Percentiles rank a stretch among this genome's conserved stretches.
Evolutionary conservation across 2,329 filamentous ascomycete genomes (phyloP).

Genomic region (Nigrospora sphaerica): DNA sequence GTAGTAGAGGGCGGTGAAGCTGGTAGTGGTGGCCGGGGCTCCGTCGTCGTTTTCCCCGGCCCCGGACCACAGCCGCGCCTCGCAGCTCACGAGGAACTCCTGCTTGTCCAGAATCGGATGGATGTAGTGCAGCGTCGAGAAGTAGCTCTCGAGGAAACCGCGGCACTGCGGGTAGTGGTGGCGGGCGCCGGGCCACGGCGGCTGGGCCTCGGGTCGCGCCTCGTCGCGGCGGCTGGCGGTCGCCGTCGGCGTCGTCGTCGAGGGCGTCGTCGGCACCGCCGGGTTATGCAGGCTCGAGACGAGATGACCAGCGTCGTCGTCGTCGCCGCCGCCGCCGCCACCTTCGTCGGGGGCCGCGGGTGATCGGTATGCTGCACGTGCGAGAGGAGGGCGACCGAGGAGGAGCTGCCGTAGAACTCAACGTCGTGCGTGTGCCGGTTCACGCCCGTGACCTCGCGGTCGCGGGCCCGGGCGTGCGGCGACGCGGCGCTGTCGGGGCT

Average conservation of each 20-base stretch:
- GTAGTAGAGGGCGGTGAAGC: constrained; percentile 39
- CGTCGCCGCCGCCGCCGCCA: constrained; percentile 9
- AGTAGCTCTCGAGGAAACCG: constrained; percentile 37
- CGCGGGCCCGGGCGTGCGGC: constrained; percentile 17
- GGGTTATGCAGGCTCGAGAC: constrained; percentile 38
- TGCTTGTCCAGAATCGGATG: constrained; percentile 40
- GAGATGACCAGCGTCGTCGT: constrained; percentile 25
- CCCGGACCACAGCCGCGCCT: constrained; percentile 36
- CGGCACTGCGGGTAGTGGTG: constrained; percentile 36
- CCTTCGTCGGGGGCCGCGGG: too few species aligned
- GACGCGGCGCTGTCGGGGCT: constrained; percentile 12
- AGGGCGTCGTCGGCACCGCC: constrained; percentile 30
- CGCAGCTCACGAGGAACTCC: constrained; percentile 32
- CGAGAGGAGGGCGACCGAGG: constrained; percentile 35
- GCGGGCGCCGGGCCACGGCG: too few species aligned
- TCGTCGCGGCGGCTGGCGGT: background rate
- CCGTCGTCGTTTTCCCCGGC: constrained; percentile 22
- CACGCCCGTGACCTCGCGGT: constrained; percentile 32
- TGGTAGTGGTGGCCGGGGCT: constrained; percentile 18
- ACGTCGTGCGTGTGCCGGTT: constrained; percentile 36
- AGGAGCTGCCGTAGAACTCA: constrained; percentile 41
- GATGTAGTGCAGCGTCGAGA: constrained; percentile 39
- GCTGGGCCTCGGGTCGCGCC: constrained; percentile 10
- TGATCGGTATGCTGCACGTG: constrained; percentile 26
- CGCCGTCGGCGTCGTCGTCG: background rate